Conservation (phyloP, 2,329 filamentous ascomycete species). For the Capronia americana region DNA sequence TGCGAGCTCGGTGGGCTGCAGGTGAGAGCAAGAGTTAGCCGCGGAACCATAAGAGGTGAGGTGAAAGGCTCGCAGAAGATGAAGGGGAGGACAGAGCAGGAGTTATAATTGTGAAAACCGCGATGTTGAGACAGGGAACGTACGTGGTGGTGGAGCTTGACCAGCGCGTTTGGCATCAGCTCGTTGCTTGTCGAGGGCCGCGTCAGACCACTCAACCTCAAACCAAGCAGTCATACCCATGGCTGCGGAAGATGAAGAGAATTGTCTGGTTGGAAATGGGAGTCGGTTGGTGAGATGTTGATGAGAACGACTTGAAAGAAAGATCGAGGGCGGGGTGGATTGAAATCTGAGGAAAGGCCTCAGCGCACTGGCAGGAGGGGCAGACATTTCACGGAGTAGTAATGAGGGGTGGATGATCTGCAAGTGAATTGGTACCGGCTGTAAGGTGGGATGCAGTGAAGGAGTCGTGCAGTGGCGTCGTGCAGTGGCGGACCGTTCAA, state of each 20-base stretch:
- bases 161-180: conserved; percentile 48
- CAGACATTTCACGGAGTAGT: conserved; percentile 9
- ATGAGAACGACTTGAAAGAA: conserved; percentile 20
- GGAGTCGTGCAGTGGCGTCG: conserved; percentile 7
- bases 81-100: neutral
- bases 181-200: conserved; percentile 66
- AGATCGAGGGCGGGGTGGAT: conserved; percentile 7
- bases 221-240: conserved; percentile 81
- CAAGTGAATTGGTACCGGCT: conserved; percentile 3
- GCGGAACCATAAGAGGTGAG: neutral
- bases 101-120: conserved; percentile 21
- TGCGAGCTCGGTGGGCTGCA: conserved; percentile 74
- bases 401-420: conserved; percentile 1
- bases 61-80: conserved; percentile 8
- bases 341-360: conserved; percentile 6
- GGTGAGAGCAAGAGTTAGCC: conserved; percentile 23
- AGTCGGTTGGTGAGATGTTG: conserved; percentile 11
- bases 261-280: conserved; percentile 30
- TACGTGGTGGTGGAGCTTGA: conserved; percentile 30
- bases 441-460: conserved; percentile 8
- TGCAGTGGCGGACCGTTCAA: conserved; percentile 1
- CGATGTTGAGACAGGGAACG: conserved; percentile 8
- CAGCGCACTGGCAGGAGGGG: neutral
- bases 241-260: conserved; percentile 62
- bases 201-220: conserved; percentile 69